Conservation (phyloP, 345 rosid genomes). For the Citropsis articulata region DNA sequence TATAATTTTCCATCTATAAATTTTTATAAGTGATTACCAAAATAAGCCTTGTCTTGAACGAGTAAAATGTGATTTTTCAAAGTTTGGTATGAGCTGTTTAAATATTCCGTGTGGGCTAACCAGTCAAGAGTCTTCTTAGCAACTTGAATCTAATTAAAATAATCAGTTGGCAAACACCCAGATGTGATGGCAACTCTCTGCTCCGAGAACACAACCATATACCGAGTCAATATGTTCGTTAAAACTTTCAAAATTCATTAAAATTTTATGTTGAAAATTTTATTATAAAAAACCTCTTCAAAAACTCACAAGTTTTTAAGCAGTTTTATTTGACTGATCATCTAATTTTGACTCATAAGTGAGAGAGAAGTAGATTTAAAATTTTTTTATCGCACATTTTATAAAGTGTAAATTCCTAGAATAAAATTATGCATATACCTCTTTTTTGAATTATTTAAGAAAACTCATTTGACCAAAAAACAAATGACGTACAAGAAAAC, state of each 20-base stretch:
- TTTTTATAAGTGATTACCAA: not conserved
- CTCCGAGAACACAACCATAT: not conserved
- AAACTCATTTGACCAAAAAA: not conserved
- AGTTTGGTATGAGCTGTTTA: not conserved
- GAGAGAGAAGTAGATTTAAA: accelerated
- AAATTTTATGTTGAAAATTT: not conserved
- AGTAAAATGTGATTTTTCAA: not conserved
- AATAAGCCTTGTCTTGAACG: not conserved
- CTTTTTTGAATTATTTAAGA: no score
- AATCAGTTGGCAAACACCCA: not conserved
- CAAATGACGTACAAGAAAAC: not conserved
- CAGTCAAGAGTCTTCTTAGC: not conserved
- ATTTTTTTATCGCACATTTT: no score
- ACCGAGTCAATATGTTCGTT: not conserved
- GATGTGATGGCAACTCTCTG: no score
- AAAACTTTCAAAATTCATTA: not conserved
- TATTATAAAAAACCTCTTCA: no score
- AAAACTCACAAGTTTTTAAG: no score
- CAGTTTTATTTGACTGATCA: no score
- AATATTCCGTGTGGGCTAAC: not conserved
- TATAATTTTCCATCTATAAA: not conserved
- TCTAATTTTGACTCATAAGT: no score
- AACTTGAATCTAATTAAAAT: not conserved
- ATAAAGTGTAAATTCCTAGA: no score
- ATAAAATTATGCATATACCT: no score